These are phyloP conservation scores for Colletotrichum sp. DNA, from an alignment of 2,329 filamentous ascomycete species.

Conservation along the genomic window DNA sequence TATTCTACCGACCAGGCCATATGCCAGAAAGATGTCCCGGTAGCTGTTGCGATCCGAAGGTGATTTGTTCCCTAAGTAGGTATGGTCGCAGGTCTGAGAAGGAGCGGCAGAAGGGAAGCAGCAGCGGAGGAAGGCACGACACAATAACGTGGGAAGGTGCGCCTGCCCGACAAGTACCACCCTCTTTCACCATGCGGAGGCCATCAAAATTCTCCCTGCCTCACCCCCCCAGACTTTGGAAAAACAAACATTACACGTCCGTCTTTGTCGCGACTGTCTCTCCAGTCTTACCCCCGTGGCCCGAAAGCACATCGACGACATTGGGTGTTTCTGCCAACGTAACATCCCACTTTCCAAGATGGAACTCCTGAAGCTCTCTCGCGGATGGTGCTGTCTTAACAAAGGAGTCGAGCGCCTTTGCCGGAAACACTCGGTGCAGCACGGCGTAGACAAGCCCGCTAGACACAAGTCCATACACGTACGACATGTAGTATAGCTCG, in stretches of 20 bases:
- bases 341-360: conserved; percentile 36
- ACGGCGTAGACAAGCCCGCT: conserved; percentile 34
- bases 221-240: background rate
- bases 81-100: background rate
- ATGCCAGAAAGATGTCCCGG: background rate
- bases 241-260: background rate
- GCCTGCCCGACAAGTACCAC: rapidly evolving
- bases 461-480: conserved; percentile 40
- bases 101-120: background rate
- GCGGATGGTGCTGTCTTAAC: conserved; percentile 28
- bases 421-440: conserved; percentile 36
- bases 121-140: background rate
- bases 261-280: background rate
- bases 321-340: conserved; percentile 18
- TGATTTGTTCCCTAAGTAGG: background rate
- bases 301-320: background rate
- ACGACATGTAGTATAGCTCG: conserved; percentile 43
- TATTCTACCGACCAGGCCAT: background rate
- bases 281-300: background rate
- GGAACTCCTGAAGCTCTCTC: conserved; percentile 31
- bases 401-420: conserved; percentile 30
- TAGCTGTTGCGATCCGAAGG: background rate
- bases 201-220: background rate
- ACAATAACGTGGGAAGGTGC: background rate
- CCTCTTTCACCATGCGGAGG: no score